phyloP scores from a whole-genome alignment of 1,284 basidiomycete species.

The Pascua guehoae region DNA sequence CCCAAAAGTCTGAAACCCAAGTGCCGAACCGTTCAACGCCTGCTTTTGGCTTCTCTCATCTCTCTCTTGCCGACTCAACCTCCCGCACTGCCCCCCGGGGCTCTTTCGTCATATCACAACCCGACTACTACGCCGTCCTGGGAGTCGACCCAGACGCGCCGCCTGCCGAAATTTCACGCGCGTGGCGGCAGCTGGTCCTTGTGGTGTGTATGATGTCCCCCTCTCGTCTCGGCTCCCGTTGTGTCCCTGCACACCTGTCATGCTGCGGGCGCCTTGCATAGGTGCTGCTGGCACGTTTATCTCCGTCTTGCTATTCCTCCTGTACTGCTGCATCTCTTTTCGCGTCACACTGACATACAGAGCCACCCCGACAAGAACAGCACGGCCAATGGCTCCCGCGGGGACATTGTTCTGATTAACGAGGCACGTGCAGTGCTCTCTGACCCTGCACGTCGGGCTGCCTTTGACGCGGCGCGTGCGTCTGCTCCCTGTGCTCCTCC shows the following conservation, averaged over 20 bases:
- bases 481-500: not conserved
- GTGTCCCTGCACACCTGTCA: no score
- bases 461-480: conserved; percentile 15
- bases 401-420: conserved; percentile 40
- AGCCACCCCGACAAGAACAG: conserved; percentile 43
- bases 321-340: no score
- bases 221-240: no score
- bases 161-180: conserved; percentile 31
- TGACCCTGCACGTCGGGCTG: conserved; percentile 19
- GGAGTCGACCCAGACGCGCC: conserved; percentile 31
- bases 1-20: conserved; percentile 1
- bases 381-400: not conserved
- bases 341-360: conserved; percentile 15
- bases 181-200: conserved; percentile 43
- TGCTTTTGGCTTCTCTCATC: not conserved
- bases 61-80: not conserved
- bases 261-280: no score
- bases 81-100: no score
- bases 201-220: conserved; percentile 22
- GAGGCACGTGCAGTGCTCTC: conserved; percentile 45
- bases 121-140: conserved; percentile 42
- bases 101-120: conserved; percentile 4
- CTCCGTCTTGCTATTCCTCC: no score
- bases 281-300: no score
- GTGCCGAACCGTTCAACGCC: not conserved